A percentile compares a stretch with the other conserved stretches of the same genome.
These are phyloP conservation scores for Chaetomiaceae sp. DNA, from an alignment of 2,329 filamentous ascomycete genomes.

Conservation along the genomic window DNA sequence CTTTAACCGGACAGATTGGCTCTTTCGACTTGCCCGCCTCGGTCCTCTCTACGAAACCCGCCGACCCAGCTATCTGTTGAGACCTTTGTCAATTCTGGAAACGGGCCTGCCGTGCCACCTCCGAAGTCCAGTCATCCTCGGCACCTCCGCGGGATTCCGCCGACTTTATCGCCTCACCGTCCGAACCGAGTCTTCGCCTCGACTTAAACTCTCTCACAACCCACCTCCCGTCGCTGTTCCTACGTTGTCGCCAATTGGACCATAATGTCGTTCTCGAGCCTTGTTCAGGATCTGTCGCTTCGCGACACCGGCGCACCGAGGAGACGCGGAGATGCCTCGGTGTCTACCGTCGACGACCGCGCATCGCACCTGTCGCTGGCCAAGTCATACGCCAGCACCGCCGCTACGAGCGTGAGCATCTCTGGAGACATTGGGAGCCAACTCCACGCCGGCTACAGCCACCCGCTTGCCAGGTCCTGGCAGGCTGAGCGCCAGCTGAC, in stretches of 20 bases:
- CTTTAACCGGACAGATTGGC: not conserved
- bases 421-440: conserved; percentile 75
- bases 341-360: conserved; percentile 53
- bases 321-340: conserved; percentile 44
- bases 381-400: conserved; percentile 63
- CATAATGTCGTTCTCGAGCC: conserved; percentile 62
- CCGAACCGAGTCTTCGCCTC: not conserved
- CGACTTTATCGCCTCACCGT: not conserved
- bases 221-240: not conserved
- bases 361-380: conserved; percentile 59
- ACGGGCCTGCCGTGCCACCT: not conserved
- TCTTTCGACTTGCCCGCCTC: not conserved
- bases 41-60: too few relatives aligned
- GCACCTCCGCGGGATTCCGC: not conserved
- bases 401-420: conserved; percentile 65
- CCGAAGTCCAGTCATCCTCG: not conserved
- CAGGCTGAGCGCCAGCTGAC: conserved; percentile 81
- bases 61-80: too few relatives aligned
- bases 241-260: not conserved
- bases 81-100: not conserved
- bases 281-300: conserved; percentile 60
- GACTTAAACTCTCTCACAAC: not conserved
- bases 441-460: conserved; percentile 76
- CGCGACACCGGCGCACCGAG: conserved; percentile 49
- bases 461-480: conserved; percentile 75